A percentile compares a stretch with the other conserved stretches of the same genome.
Evolutionary conservation across 208 protist species (phyloP).

Genomic region (Willaertia magna): DNA sequence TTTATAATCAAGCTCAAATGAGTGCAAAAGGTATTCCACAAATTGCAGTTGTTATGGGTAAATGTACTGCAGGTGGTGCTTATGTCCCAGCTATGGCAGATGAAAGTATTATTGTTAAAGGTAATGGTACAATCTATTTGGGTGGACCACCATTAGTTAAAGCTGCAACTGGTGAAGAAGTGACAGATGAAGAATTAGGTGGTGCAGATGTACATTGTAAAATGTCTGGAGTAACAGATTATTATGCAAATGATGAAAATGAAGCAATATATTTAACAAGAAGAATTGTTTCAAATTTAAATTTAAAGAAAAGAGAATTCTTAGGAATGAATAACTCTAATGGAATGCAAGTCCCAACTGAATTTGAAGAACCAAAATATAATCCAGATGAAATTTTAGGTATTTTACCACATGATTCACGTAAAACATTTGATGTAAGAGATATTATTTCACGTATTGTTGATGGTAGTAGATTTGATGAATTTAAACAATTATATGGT

Average conservation of each 20-base stretch:
- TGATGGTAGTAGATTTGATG: constrained; percentile 77
- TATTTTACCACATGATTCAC: constrained; percentile 69
- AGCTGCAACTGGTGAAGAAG: constrained; percentile 76
- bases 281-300: constrained; percentile 67
- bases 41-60: constrained; percentile 91
- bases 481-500: constrained; percentile 84
- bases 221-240: constrained; percentile 71
- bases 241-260: constrained; percentile 71
- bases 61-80: constrained; percentile 87
- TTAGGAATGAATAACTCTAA: constrained; percentile 14
- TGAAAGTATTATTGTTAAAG: constrained; percentile 76
- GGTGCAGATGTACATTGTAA: constrained; percentile 80
- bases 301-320: constrained; percentile 34
- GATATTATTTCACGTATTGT: constrained; percentile 74
- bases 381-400: constrained; percentile 57
- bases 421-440: constrained; percentile 69
- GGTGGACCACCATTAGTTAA: constrained; percentile 81
- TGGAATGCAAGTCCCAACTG: constrained; percentile 1
- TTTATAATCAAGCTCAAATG: constrained; percentile 93
- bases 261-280: constrained; percentile 69
- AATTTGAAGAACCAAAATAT: constrained; percentile 47
- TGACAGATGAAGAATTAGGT: constrained; percentile 79
- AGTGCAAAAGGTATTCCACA: constrained; percentile 74
- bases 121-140: constrained; percentile 85
- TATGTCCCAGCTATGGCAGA: constrained; percentile 89